Evolutionary conservation across 2,329 filamentous ascomycete genomes (phyloP), one percentile per base, ranked within the genome.

Genomic region (Aspergillus sojae): DNA sequence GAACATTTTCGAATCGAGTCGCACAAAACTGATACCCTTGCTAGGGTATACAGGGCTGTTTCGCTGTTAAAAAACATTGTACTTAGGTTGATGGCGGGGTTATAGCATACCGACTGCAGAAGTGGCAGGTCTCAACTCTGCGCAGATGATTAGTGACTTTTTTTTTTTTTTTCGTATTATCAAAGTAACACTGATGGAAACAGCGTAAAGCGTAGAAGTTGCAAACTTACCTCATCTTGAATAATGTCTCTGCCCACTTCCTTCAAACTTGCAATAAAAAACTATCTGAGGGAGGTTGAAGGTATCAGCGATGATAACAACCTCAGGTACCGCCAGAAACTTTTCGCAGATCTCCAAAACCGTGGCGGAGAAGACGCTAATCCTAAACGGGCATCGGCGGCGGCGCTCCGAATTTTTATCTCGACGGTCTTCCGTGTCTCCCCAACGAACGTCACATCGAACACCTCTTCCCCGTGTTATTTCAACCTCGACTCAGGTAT

Each of bases 11-110:
- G 48, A 50, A 23, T 28, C 36, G 34, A 50, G 45, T 75, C 85
- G 85, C 68, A 89, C 84, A 72, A 91, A 90, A 67, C 87, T 89
- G 69, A 90, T 91, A 64, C 86, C 83, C 77, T 87, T 88, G 68
- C 83, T 82, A 36, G 88, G 88, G 77, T 90, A 90, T 75, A 85
- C 84, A 56, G 89, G 89, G 72, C 85, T 54, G 12, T 55, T 26
- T 39, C 2, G 16, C 5, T 3, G 32, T 55, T n/a, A 55, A 26
- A 19, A 28, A 39, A 14, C 84, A 67, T 26, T 58, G 45, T 50
- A 16, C 50, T 23, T 52, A n/a, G 23, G 34, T 60, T 60, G 36
- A 26, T 54, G 26, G 23, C 23, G 28, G 50, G 30, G 23, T 54
- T 32, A 19, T 45, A 60, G 52, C 52, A 39, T 55, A 55, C 55